Base-by-base conservation (phyloP, 2,329 filamentous ascomycete genomes). In the Cladosporium austrohemisphaericum region DNA sequence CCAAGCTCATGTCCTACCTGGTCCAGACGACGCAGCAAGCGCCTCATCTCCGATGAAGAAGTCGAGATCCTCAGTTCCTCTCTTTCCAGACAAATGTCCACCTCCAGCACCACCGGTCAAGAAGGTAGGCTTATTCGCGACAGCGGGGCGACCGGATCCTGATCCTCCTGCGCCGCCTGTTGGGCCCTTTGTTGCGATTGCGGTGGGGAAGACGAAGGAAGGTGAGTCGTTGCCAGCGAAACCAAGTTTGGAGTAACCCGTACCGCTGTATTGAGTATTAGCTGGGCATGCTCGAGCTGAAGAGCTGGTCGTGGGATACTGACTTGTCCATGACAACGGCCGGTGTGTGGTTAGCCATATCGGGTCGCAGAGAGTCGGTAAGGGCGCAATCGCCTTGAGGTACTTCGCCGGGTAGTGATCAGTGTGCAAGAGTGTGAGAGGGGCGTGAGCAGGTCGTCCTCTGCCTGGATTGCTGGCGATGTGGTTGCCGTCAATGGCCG, bases 321-420 rank as follows among this genome's bases (percentile, higher is more conserved):
- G 85, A 96, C 93, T 98, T 98, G 93, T 98, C 93, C 92, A 98
- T 98, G 89, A 98, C 93, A 96, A 98, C 93, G 88, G 93, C 93
- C 65, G 93, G 93, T 70, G 93, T 97, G 83, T 97, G 92, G 76
- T 87, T 86, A 69, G 93, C 92, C 93, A 98, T 98, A 64, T 68
- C 77, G 55, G 55, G 36, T 40, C 11, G 36, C 23, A 25, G 16
- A 7, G 16, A 13, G 11, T 20, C 19, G 14, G 20, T 16, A 18
- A 26, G 31, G 41, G 31, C 32, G 31, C 41, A 19, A 36, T 36
- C 41, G 32, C 41, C 41, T 36, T 7, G 9, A 26, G 5, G 5
- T 14, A 10, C 16, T 26, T 32, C 14, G 32, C 22, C n/a, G 19
- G 20, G 9, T 2, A 11, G 20, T 32, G 13, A 23, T 22, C 5